These are phyloP conservation scores for Paecilomyces fulvus DNA, from an alignment of 2,329 filamentous ascomycete genomes.

Conservation along the genomic window DNA sequence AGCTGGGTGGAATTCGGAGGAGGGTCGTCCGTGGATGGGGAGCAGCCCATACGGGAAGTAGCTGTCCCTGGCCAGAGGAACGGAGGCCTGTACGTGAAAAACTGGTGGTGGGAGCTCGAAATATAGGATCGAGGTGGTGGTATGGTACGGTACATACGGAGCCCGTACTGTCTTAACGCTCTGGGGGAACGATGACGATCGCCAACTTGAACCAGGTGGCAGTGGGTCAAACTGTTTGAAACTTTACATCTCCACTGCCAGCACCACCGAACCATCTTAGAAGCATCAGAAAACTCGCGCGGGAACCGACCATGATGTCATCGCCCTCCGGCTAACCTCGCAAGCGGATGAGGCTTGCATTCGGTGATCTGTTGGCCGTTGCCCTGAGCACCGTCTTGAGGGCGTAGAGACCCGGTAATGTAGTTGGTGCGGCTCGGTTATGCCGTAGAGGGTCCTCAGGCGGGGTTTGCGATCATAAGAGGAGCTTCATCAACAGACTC, in stretches of 20 bases:
- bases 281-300: not conserved
- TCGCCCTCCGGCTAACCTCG: conserved; percentile 8
- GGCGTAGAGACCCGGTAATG: not conserved
- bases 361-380: not conserved
- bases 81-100: too few relatives aligned
- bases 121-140: too few relatives aligned
- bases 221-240: conserved; percentile 20
- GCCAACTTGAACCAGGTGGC: conserved; percentile 12
- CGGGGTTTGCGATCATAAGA: not conserved
- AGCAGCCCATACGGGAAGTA: not conserved
- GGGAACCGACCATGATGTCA: conserved; percentile 18
- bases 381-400: not conserved
- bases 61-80: too few relatives aligned
- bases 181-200: conserved; percentile 11
- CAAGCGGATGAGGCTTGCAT: conserved; percentile 1
- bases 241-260: not conserved
- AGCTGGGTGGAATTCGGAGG: not conserved
- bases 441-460: not conserved
- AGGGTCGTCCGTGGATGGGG: not conserved
- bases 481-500: not conserved
- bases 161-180: too few relatives aligned
- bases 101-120: too few relatives aligned
- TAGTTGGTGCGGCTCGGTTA: not conserved
- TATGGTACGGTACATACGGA: too few relatives aligned
- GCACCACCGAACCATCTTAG: not conserved